A percentile compares a stretch with the other conserved stretches of the same genome.
These are phyloP conservation scores for Malassezia sympodialis DNA, from an alignment of 1,284 basidiomycete genomes.

Conservation along the genomic window DNA sequence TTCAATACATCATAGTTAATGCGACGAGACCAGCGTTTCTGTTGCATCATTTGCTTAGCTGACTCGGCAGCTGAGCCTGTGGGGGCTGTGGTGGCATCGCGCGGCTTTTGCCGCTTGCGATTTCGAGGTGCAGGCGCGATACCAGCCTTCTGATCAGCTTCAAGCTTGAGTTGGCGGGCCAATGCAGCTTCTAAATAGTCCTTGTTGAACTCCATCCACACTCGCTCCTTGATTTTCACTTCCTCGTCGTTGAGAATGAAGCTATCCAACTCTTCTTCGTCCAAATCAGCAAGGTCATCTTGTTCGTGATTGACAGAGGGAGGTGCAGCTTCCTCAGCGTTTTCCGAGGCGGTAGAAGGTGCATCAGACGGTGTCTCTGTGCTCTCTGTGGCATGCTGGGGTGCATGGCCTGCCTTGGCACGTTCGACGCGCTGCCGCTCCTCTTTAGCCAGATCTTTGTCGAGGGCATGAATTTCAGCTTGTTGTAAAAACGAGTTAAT, in stretches of 20 bases:
- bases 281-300: conserved; percentile 51
- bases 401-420: conserved; percentile 21
- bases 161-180: conserved; percentile 41
- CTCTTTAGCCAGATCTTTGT: conserved; percentile 26
- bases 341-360: not conserved
- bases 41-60: conserved; percentile 43
- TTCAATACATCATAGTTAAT: conserved; percentile 47
- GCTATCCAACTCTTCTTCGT: conserved; percentile 83
- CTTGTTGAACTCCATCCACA: conserved; percentile 92
- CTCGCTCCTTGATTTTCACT: conserved; percentile 75
- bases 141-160: conserved; percentile 42
- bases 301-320: not conserved
- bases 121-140: conserved; percentile 27
- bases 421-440: conserved; percentile 29
- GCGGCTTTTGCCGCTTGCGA: conserved; percentile 37
- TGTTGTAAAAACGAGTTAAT: conserved; percentile 34
- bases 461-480: conserved; percentile 27
- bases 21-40: conserved; percentile 40
- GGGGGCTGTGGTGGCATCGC: conserved; percentile 35
- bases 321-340: not conserved
- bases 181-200: conserved; percentile 72
- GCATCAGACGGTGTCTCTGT: not conserved
- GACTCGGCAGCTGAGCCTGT: conserved; percentile 41
- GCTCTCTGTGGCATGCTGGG: conserved; percentile 12
- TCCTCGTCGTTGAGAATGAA: conserved; percentile 74